A percentile compares a stretch with the other conserved stretches of the same genome.
phyloP scores from a whole-genome alignment of 257 asterid genomes.

The Coffea eugenioides region DNA sequence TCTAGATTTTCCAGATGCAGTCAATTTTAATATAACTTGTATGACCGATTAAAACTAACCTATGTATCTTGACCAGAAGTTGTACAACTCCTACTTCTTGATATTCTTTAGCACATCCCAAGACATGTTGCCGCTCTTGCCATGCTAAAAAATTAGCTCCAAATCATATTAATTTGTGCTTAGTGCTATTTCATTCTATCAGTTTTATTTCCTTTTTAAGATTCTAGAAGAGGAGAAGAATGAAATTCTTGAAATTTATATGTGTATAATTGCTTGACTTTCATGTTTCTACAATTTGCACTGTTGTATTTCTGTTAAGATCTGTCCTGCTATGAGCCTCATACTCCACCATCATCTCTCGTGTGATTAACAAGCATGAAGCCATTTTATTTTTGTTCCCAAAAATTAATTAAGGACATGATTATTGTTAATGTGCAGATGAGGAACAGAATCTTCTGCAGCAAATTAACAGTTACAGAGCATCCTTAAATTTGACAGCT shows the following conservation, averaged over 20 bases:
- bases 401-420: background rate
- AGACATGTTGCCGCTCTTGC: background rate
- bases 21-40: background rate
- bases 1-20: background rate
- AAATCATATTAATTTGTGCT: background rate
- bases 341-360: background rate
- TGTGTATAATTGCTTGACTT: background rate
- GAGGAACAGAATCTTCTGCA: slow-evolving; percentile 66
- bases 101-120: background rate
- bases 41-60: background rate
- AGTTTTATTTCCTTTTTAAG: background rate
- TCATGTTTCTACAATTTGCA: background rate
- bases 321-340: too few relatives aligned
- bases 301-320: background rate
- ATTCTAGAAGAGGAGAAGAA: background rate
- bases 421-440: slow-evolving; percentile 39
- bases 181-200: background rate
- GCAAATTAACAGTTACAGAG: slow-evolving; percentile 70
- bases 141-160: background rate
- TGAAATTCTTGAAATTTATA: background rate
- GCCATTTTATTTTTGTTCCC: background rate
- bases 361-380: background rate
- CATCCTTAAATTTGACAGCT: slow-evolving; percentile 58
- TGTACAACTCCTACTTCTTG: background rate
- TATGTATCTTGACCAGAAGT: background rate